Evolutionary conservation across 2,329 filamentous ascomycete genomes (phyloP).

Genomic region (Rhinocladiella similis): DNA sequence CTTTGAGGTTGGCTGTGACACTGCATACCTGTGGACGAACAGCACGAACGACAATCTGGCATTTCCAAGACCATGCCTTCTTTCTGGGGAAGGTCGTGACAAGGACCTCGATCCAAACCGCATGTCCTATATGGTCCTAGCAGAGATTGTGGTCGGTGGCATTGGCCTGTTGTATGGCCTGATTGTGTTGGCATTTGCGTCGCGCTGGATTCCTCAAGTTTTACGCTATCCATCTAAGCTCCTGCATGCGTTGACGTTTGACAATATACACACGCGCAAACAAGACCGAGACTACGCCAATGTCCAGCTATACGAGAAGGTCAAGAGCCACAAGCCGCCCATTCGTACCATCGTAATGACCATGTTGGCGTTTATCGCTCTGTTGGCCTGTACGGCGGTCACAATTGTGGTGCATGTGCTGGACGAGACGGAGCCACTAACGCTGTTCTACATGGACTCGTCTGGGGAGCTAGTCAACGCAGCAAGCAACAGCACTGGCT

Average conservation of each 20-base stretch:
- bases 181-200: slow-evolving; percentile 12
- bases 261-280: too few relatives aligned
- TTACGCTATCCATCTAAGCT: slow-evolving; percentile 5
- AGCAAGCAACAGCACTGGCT: background rate
- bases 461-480: background rate
- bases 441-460: slow-evolving; percentile 17
- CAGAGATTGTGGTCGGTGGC: slow-evolving; percentile 48
- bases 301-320: too few relatives aligned
- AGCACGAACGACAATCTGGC: background rate
- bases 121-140: slow-evolving; percentile 33
- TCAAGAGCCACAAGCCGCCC: too few relatives aligned
- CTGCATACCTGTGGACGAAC: slow-evolving; percentile 8
- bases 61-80: slow-evolving; percentile 14
- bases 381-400: too few relatives aligned
- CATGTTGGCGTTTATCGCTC: too few relatives aligned
- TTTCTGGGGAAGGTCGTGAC: slow-evolving; percentile 1
- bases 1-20: slow-evolving; percentile 7
- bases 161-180: slow-evolving; percentile 41
- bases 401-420: background rate
- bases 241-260: slow-evolving; percentile 1
- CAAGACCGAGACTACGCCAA: too few relatives aligned
- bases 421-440: slow-evolving; percentile 10
- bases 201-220: slow-evolving; percentile 10
- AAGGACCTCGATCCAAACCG: slow-evolving; percentile 15
- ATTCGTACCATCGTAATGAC: too few relatives aligned